phyloP scores from a whole-genome alignment of 306 rosid species.

The Inga leiocalycina region DNA sequence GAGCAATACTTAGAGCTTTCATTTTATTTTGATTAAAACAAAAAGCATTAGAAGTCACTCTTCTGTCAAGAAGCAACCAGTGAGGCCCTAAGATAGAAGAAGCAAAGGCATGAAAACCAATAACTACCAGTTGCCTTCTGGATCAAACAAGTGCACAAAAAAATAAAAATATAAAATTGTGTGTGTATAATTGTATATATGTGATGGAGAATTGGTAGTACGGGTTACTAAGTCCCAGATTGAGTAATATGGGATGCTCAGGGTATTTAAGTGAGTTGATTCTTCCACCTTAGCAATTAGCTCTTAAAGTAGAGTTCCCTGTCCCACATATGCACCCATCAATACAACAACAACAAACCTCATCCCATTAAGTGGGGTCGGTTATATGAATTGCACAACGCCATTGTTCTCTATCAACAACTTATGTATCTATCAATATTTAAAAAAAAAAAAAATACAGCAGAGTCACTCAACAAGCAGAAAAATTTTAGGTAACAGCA shows the following conservation, averaged over 20 bases:
- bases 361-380: no score
- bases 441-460: background rate
- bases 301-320: background rate
- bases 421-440: background rate
- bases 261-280: no score
- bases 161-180: background rate
- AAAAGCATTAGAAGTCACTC: background rate
- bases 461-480: constrained; percentile 17
- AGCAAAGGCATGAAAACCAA: constrained; percentile 15
- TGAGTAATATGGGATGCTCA: background rate
- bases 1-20: background rate
- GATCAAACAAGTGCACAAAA: background rate
- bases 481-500: constrained; percentile 24
- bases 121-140: constrained; percentile 1
- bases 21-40: background rate
- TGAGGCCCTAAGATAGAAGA: background rate
- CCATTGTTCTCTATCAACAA: no score
- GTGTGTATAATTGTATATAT: no score
- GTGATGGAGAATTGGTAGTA: background rate
- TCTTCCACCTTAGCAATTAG: background rate
- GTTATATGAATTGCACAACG: no score
- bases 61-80: background rate
- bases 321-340: background rate
- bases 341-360: no score
- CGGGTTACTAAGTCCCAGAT: no score